phyloP scores from a whole-genome alignment of 371 early-diverging fungal species.

The Haplosporangium sp. region DNA sequence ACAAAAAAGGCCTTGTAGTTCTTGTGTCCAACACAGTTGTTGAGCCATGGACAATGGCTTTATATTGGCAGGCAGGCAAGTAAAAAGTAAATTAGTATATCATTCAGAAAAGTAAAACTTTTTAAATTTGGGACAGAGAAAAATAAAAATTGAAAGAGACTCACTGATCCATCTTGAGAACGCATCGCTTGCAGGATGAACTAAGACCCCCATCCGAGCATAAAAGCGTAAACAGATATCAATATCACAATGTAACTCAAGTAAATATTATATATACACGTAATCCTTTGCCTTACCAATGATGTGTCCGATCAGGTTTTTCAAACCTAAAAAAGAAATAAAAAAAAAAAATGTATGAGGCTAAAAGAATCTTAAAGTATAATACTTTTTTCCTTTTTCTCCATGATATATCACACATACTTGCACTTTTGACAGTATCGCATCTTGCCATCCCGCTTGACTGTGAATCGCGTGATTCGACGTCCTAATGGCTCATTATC shows the following conservation, averaged over 20 bases:
- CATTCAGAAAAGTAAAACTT: too few species aligned
- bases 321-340: conserved; percentile 19
- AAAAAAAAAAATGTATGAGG: not conserved
- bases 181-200: conserved; percentile 50
- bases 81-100: too few species aligned
- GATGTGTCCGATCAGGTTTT: conserved; percentile 60
- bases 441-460: conserved; percentile 57
- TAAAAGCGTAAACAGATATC: not conserved
- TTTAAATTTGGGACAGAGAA: not conserved
- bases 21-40: conserved; percentile 59
- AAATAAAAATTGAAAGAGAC: conserved; percentile 3
- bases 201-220: conserved; percentile 6
- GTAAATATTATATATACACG: not conserved
- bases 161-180: conserved; percentile 61
- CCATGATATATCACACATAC: conserved; percentile 17
- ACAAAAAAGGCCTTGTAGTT: conserved; percentile 59
- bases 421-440: conserved; percentile 60
- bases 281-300: conserved; percentile 37
- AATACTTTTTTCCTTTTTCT: too few species aligned
- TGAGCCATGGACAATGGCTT: conserved; percentile 60
- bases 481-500: conserved; percentile 31
- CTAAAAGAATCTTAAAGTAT: not conserved
- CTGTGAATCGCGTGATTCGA: conserved; percentile 42
- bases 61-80: too few species aligned
- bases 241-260: not conserved